Base-by-base conservation (phyloP, 257 asterid genomes). In the Eustoma russellianum region DNA sequence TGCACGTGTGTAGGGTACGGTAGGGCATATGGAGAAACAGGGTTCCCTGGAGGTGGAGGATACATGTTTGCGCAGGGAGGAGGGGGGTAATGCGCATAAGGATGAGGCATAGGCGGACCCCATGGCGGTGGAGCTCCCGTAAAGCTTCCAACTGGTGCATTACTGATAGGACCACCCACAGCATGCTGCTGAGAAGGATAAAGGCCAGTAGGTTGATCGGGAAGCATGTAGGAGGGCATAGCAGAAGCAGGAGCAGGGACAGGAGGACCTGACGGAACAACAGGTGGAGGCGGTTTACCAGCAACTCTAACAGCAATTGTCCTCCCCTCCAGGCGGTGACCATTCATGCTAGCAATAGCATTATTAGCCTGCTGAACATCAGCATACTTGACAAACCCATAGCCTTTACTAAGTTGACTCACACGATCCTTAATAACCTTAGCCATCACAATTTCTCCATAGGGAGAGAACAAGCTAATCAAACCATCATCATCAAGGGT, bases 401-500 rank as follows among this genome's bases (percentile, higher is more conserved):
- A 91, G 35, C 98, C 98, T 70, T 91, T 91, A 72, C 95, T 87
- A 69, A 75, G 64, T 58, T 87, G 81, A 68, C 85, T 63, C 0
- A 71, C 70, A 1, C 95, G 88, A 67, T 91, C 98, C 76, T 80
- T 91, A 57, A 91, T 82, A 68, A 91, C 96, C 77, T 91, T 91
- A 16, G 94, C 95, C 98, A 87, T 91, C 70, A 84, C 98, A 57
- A 87, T 91, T 41, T 85, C 94, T 61, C 98, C 98, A 62, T 82
- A 87, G 13, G 82, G 72, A 40, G 96, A 72, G 67, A 91, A 91
- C 65, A 91, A 74, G 64, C 68, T 74, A 63, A 87, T 87, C 74
- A 91, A 65, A 55, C 83, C 85, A 56, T 91, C 98, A 60, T 87
- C 98, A 17, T 91, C 98, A 43, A 91, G 60, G 46, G 86, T 82